Evolutionary conservation across 345 rosid species (phyloP), one percentile per base, ranked within the genome.

Genomic region (Erysimum cheiranthoides): DNA sequence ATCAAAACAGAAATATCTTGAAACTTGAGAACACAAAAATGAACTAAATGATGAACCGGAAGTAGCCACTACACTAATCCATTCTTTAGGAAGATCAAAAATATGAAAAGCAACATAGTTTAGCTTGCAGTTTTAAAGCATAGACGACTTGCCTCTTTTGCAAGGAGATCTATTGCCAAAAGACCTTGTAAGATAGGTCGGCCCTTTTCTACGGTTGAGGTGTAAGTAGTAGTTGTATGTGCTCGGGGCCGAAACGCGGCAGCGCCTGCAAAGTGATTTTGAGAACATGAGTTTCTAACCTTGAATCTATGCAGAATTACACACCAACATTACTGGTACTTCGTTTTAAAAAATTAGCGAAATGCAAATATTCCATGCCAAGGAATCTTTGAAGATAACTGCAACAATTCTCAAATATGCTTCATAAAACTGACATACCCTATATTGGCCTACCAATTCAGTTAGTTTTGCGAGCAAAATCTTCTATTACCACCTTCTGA

Each of bases 111-210:
- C 35, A 72, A 66, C 56, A 71, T 31, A 57, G 49, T 71, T 64
- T 58, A 43, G 42, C 65, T 78, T 73, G 70, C 51, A 58, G 56
- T 49, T 46, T 18, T 31, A 61, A 56, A n/a, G 69, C 11, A 75
- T 54, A 73, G 61, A 61, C 61, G 74, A 66, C 93, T 81, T 85
- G 79, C 99, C 96, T 95, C 99, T 84, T 89, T 90, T 70, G 98
- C 94, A 62, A 95, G 87, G 85, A 88, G 93, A 78, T 92, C 98
- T 57, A 92, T 92, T 31, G 98, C 98, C 85, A 90, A 77, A 82
- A 95, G 98, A 40, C 99, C 99, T 81, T 95, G 98, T 61, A 95
- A 82, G 79, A 95, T 87, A 77, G 99, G 99, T 67, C 99, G 89
- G 66, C 98, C 99, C 83, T 90, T 95, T 85, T 95, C 99, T 78